phyloP scores from a whole-genome alignment of 306 rosid species.

The Trifolium fragiferum region DNA sequence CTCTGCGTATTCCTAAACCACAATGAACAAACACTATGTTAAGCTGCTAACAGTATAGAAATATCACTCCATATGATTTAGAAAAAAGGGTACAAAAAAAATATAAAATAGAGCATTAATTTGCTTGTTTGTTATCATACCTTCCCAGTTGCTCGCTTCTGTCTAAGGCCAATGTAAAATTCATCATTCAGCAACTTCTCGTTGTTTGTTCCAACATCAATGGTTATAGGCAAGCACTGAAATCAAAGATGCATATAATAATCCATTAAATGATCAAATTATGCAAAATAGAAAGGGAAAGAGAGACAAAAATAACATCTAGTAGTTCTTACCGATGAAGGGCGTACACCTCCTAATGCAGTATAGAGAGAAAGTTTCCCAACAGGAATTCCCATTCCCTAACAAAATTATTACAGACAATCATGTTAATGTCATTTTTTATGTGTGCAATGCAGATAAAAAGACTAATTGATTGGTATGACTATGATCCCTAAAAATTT shows the following conservation, averaged over 20 bases:
- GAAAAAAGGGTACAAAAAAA: background rate
- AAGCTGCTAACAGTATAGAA: slow-evolving; percentile 25
- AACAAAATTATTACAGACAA: slow-evolving; percentile 27
- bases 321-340: slow-evolving; percentile 76
- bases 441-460: too few relatives aligned
- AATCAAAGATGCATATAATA: slow-evolving; percentile 37
- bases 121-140: too few relatives aligned
- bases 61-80: background rate
- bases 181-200: slow-evolving; percentile 84
- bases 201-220: slow-evolving; percentile 98
- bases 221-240: slow-evolving; percentile 96
- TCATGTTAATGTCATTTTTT: slow-evolving; percentile 13
- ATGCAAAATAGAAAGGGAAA: background rate
- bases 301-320: slow-evolving; percentile 11
- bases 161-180: slow-evolving; percentile 85
- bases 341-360: slow-evolving; percentile 95
- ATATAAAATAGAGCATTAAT: background rate
- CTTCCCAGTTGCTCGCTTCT: slow-evolving; percentile 91
- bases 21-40: slow-evolving; percentile 31
- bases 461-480: too few relatives aligned
- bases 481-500: too few relatives aligned
- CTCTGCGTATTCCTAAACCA: slow-evolving; percentile 81
- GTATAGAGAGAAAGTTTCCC: slow-evolving; percentile 97
- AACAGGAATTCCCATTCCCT: slow-evolving; percentile 99
- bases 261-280: slow-evolving; percentile 11